Percentiles rank a stretch among this genome's conserved stretches.
Evolutionary conservation across 305 asterid species (phyloP).

Genomic region (Fraxinus ornus): DNA sequence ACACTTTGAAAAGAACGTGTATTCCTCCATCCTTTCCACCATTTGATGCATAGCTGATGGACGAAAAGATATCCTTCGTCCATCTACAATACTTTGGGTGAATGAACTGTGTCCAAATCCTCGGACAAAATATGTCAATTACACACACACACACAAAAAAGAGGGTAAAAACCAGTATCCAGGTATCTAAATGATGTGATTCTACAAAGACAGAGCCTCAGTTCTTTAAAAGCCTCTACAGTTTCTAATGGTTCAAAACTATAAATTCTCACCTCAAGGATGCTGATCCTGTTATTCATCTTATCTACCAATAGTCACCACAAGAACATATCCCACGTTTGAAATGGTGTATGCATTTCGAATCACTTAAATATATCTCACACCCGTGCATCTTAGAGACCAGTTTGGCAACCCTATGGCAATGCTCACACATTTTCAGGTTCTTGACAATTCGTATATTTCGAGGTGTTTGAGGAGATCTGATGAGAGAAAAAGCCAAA

Average conservation of each 20-base stretch:
- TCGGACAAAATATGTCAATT: not conserved
- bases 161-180: constrained; percentile 3
- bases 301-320: constrained; percentile 68
- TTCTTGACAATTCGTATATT: constrained; percentile 61
- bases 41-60: constrained; percentile 1
- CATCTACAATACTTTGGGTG: not conserved
- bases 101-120: not conserved
- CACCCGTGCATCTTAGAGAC: constrained; percentile 41
- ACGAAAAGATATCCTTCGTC: not conserved
- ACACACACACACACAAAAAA: constrained; percentile 8
- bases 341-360: constrained; percentile 78
- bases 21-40: not conserved
- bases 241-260: constrained; percentile 1
- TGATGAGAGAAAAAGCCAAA: constrained; percentile 52
- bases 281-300: not conserved
- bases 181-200: not conserved
- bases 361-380: constrained; percentile 55
- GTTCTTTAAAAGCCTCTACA: constrained; percentile 1
- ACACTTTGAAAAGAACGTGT: constrained; percentile 9
- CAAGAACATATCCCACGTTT: constrained; percentile 74
- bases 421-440: constrained; percentile 61
- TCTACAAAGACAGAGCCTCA: constrained; percentile 7
- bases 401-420: constrained; percentile 65
- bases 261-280: constrained; percentile 10
- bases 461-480: constrained; percentile 31